Conservation (phyloP, 2,329 filamentous ascomycete species). For the Ceratocystis alfenasii region DNA sequence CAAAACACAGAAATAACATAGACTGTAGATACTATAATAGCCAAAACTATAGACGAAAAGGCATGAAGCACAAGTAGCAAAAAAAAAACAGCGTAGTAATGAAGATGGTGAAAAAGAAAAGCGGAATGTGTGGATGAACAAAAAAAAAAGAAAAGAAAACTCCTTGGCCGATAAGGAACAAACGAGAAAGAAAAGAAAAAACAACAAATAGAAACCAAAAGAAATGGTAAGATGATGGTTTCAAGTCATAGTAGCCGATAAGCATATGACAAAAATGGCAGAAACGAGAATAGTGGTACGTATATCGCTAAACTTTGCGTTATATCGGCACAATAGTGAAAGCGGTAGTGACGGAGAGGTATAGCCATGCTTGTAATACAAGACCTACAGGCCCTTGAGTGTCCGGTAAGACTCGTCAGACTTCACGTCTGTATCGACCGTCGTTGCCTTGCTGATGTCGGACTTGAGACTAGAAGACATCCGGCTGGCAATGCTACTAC, state of each 20-base stretch:
- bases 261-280: background rate
- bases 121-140: background rate
- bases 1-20: background rate
- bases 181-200: background rate
- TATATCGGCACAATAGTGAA: constrained; percentile 5
- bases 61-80: background rate
- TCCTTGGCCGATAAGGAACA: constrained; percentile 6
- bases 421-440: constrained; percentile 13
- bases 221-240: background rate
- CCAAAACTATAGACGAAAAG: background rate
- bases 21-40: background rate
- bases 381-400: constrained; percentile 18
- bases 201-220: background rate
- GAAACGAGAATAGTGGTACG: background rate
- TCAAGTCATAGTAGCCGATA: background rate
- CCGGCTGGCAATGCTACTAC: constrained; percentile 29
- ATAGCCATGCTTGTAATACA: no score
- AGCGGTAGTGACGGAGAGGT: background rate
- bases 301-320: background rate
- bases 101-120: background rate
- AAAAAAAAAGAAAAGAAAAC: constrained; percentile 8
- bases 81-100: background rate
- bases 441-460: constrained; percentile 19
- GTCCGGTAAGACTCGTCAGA: constrained; percentile 20
- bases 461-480: constrained; percentile 18